Conservation (phyloP, 2,329 filamentous ascomycete genomes). For the Lachnellula arida region DNA sequence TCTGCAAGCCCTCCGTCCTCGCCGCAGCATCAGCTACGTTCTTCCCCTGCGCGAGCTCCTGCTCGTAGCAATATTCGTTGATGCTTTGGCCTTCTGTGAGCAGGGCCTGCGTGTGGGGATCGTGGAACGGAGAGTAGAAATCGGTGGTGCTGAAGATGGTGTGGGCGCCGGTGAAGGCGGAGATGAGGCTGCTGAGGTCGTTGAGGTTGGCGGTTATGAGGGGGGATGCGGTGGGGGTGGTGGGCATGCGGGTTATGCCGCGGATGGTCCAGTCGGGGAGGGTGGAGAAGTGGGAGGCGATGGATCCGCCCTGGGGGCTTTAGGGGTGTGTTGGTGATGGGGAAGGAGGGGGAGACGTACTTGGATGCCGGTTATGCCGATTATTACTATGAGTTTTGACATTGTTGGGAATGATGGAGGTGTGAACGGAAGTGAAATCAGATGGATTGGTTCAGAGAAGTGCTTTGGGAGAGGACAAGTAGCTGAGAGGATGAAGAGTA, state of each 20-base stretch:
- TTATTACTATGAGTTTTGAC: constrained; percentile 32
- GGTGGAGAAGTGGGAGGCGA: constrained; percentile 16
- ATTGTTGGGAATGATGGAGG: constrained; percentile 1
- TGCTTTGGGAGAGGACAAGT: neutral
- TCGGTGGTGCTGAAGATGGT: constrained; percentile 46
- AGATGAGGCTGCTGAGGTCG: constrained; percentile 34
- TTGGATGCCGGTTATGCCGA: constrained; percentile 35
- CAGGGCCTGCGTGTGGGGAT: constrained; percentile 15
- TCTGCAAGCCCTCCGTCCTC: constrained; percentile 31
- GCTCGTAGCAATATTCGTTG: constrained; percentile 25
- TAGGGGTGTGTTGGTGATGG: too few species aligned
- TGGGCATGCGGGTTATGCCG: constrained; percentile 17
- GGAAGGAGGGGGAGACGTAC: neutral
- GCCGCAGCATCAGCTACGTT: constrained; percentile 36
- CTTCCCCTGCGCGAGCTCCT: constrained; percentile 35
- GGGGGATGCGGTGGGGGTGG: neutral
- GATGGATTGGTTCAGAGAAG: too few species aligned
- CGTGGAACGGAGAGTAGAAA: constrained; percentile 23
- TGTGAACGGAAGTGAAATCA: neutral
- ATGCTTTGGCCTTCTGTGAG: constrained; percentile 17
- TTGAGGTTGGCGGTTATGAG: constrained; percentile 38
- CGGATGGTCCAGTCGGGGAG: constrained; percentile 15
- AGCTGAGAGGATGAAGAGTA: neutral
- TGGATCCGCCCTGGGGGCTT: constrained; percentile 14
- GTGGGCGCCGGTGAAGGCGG: constrained; percentile 40